phyloP scores from a whole-genome alignment of 441 rosid genomes.

The Raphanus hybrid region DNA sequence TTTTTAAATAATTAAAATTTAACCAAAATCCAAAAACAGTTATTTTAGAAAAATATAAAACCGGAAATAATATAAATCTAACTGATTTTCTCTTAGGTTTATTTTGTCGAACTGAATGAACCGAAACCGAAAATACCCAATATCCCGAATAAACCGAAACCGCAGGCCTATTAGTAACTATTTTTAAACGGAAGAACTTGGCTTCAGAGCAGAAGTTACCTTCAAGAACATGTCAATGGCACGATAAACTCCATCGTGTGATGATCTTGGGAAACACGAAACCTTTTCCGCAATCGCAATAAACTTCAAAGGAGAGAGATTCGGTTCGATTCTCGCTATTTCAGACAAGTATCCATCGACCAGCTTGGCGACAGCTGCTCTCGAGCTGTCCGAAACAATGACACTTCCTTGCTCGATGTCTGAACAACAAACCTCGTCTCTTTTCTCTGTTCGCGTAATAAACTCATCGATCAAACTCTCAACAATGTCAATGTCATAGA shows the following conservation, averaged over 20 bases:
- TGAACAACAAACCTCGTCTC: slow-evolving; percentile 42
- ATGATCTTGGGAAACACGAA: slow-evolving; percentile 64
- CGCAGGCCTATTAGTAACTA: too few relatives aligned
- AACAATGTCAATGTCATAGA: slow-evolving; percentile 70
- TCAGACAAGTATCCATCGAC: slow-evolving; percentile 83
- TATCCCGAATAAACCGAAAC: too few relatives aligned
- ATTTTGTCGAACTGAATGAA: too few relatives aligned
- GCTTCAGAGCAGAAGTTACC: slow-evolving; percentile 46
- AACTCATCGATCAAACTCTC: slow-evolving; percentile 69
- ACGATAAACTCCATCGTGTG: slow-evolving; percentile 85
- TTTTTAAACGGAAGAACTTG: too few relatives aligned
- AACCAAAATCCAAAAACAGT: too few relatives aligned
- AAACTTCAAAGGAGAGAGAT: slow-evolving; percentile 57
- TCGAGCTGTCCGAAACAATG: slow-evolving; percentile 55
- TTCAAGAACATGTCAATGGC: slow-evolving; percentile 89
- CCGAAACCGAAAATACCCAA: too few relatives aligned
- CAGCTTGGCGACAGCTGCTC: slow-evolving; percentile 63
- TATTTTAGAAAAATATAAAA: too few relatives aligned
- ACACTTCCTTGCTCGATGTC: slow-evolving; percentile 10
- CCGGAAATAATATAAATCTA: too few relatives aligned
- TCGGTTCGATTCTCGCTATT: slow-evolving; percentile 64
- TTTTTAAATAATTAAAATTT: too few relatives aligned
- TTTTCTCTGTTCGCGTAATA: slow-evolving; percentile 44
- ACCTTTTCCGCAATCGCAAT: slow-evolving; percentile 57
- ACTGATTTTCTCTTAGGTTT: too few relatives aligned